Evolutionary conservation across 1,139 yeast species (phyloP).

Genomic region (Eremothecium sinecaudum): DNA sequence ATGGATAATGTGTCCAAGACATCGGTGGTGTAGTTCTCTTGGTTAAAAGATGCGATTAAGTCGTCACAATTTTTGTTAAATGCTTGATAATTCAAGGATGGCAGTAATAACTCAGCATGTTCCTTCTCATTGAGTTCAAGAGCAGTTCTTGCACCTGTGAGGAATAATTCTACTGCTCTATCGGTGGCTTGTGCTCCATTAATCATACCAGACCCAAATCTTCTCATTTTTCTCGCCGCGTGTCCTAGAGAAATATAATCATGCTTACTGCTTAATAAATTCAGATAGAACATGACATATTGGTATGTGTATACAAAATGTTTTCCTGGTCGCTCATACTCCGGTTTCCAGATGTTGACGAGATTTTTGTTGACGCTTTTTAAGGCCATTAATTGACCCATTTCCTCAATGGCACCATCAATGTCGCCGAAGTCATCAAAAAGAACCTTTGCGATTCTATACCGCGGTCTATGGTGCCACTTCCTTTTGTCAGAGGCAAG

Average conservation of each 20-base stretch:
- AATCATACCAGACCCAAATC: conserved; percentile 65
- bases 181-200: conserved; percentile 25
- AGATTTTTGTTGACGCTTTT: conserved; percentile 64
- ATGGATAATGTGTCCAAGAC: conserved; percentile 19
- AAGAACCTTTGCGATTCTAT: conserved; percentile 56
- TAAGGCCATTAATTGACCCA: conserved; percentile 53
- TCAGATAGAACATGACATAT: conserved; percentile 57
- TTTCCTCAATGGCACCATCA: conserved; percentile 51
- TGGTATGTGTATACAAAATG: conserved; percentile 73
- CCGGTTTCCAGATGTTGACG: conserved; percentile 89
- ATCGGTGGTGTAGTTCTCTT: conserved; percentile 14
- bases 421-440: conserved; percentile 46
- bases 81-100: conserved; percentile 20
- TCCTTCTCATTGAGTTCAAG: conserved; percentile 22
- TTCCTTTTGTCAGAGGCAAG: conserved; percentile 62
- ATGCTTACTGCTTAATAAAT: conserved; percentile 42
- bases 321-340: conserved; percentile 82
- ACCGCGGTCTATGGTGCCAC: conserved; percentile 87
- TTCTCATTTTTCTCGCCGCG: conserved; percentile 61
- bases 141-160: conserved; percentile 14
- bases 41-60: conserved; percentile 15
- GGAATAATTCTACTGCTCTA: conserved; percentile 19
- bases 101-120: conserved; percentile 21
- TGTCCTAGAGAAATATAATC: conserved; percentile 53
- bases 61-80: conserved; percentile 20